Percentiles rank a stretch among this genome's conserved stretches.
phyloP scores from a whole-genome alignment of 2,329 filamentous ascomycete genomes.

The Phialemoniopsis sp. region DNA sequence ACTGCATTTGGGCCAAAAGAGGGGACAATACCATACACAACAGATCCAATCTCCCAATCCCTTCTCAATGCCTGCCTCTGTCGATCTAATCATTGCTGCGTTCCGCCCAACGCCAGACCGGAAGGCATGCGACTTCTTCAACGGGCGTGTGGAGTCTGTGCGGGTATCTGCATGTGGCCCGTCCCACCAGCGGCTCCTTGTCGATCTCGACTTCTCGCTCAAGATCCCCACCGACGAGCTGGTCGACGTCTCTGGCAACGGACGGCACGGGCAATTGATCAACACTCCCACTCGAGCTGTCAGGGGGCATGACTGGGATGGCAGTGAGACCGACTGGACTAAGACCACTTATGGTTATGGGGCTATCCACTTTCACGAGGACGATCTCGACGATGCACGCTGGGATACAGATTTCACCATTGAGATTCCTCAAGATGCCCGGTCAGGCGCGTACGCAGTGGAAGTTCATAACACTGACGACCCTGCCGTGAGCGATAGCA shows the following conservation, averaged over 20 bases:
- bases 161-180: not conserved
- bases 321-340: constrained; percentile 4
- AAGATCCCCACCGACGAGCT: constrained; percentile 1
- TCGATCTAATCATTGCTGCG: no score
- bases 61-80: no score
- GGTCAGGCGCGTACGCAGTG: constrained; percentile 3
- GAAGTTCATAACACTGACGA: not conserved
- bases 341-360: constrained; percentile 1
- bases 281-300: constrained; percentile 4
- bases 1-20: no score
- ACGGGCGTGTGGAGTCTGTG: constrained; percentile 4
- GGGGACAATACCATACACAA: no score
- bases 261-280: constrained; percentile 1
- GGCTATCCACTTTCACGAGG: constrained; percentile 6
- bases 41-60: no score
- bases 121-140: constrained; percentile 3
- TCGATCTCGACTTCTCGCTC: constrained; percentile 2
- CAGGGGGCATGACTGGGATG: constrained; percentile 5
- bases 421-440: not conserved
- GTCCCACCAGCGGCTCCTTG: no score
- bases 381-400: constrained; percentile 5
- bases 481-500: not conserved
- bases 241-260: constrained; percentile 1
- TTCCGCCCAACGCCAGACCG: no score
- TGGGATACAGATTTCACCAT: constrained; percentile 5